Evolutionary conservation across 208 protist genomes (phyloP), one percentile per base, ranked within the genome.

Genomic region (Porcisia hertigi): DNA sequence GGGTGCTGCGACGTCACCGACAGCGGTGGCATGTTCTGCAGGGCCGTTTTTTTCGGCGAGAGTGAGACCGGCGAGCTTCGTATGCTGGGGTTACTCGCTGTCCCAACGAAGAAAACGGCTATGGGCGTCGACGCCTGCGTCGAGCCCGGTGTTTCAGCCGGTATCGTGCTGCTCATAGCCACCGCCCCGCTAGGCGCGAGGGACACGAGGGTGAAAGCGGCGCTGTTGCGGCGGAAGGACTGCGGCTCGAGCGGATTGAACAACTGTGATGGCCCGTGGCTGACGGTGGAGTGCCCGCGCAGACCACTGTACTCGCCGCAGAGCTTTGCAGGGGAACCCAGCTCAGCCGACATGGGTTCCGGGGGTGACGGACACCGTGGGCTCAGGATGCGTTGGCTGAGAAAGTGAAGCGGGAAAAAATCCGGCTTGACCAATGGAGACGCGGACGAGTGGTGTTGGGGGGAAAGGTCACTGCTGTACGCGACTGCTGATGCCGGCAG

Each of bases 211-310:
- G 81, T 81, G 73, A 47, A 65, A 63, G 69, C 73, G n/a, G 67
- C 65, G 64, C 79, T 71, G 71, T 41, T 63, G 63, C 69, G 82
- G n/a, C 71, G 69, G 3, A 64, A 45, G 1, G 64, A 39, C n/a
- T 58, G 66, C 36, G 76, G 79, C 60, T 77, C 55, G 43, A 88
- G 57, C 47, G 84, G 84, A 47, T 66, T 55, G 69, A 80, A 88
- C 34, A 82, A 74, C 75, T 87, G 77, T 52, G 83, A 87, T 3
- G 83, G 76, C 16, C 75, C 83, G 67, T 54, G 63, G 53, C 83
- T 87, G 41, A 73, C n/a, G 2, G 64, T 23, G 7, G 67, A 75
- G 49, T 72, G 72, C 12, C 59, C 54, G 45, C 49, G 66, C 14
- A 36, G 67, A 2, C 2, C 34, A 52, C 60, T 67, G 66, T 67